phyloP scores from a whole-genome alignment of 176 grass and related monocot genomes.

The Oryza meridionalis region DNA sequence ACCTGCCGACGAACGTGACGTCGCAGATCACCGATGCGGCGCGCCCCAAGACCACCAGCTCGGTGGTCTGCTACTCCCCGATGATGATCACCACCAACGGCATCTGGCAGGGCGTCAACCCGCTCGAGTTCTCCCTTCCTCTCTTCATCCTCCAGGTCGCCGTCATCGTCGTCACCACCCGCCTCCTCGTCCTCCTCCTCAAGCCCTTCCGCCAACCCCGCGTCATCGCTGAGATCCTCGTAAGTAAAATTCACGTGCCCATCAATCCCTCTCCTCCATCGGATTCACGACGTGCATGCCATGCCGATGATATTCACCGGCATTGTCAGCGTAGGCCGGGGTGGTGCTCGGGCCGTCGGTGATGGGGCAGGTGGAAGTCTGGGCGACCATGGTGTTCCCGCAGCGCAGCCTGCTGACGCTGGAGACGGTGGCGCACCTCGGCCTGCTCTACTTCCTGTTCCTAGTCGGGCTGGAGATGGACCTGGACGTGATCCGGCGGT shows the following conservation, averaged over 20 bases:
- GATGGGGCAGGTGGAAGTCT: slow-evolving; percentile 49
- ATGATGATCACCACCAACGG: slow-evolving; percentile 69
- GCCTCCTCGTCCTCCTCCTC: slow-evolving; percentile 68
- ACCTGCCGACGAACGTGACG: slow-evolving; percentile 35
- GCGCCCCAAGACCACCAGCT: slow-evolving; percentile 18
- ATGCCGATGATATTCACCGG: neutral
- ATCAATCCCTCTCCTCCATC: too few species aligned
- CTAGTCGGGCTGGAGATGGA: slow-evolving; percentile 87
- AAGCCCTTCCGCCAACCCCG: slow-evolving; percentile 78
- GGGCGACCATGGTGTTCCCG: slow-evolving; percentile 59
- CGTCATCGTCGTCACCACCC: slow-evolving; percentile 81
- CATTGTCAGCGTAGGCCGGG: slow-evolving; percentile 46
- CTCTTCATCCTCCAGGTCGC: slow-evolving; percentile 82
- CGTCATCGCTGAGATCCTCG: slow-evolving; percentile 84
- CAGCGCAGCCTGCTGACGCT: slow-evolving; percentile 67
- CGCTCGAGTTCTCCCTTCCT: slow-evolving; percentile 71
- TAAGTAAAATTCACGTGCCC: neutral
- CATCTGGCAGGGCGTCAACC: slow-evolving; percentile 68
- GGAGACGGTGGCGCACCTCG: slow-evolving; percentile 81
- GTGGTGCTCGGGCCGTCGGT: slow-evolving; percentile 71
- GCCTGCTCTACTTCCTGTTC: slow-evolving; percentile 85
- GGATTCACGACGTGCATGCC: too few species aligned
- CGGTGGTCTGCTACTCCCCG: slow-evolving; percentile 70
- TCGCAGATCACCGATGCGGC: slow-evolving; percentile 19
- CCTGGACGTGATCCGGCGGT: slow-evolving; percentile 56